phyloP scores from a whole-genome alignment of 2,329 filamentous ascomycete genomes.

The Hypoxylon rubiginosum region DNA sequence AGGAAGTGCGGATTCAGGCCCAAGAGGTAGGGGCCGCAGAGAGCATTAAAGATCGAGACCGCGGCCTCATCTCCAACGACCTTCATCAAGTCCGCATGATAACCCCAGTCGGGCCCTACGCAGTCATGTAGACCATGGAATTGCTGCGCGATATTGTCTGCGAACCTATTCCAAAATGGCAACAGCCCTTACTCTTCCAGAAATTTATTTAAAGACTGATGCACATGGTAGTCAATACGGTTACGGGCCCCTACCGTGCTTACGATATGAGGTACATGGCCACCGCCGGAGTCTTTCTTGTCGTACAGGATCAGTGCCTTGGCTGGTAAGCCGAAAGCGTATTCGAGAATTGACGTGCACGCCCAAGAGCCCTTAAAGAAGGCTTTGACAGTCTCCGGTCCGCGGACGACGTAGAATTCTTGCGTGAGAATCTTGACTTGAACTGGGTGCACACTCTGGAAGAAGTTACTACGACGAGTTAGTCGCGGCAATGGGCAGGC shows the following conservation, averaged over 20 bases:
- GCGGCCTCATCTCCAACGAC: conserved; percentile 42
- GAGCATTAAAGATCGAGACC: conserved; percentile 42
- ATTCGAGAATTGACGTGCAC: conserved; percentile 48
- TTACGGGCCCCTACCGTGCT: conserved; percentile 42
- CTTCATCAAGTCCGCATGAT: conserved; percentile 44
- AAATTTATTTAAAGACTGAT: conserved; percentile 40
- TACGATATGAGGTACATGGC: conserved; percentile 37
- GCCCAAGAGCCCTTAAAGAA: conserved; percentile 45
- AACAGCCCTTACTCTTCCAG: conserved; percentile 45
- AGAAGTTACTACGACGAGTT: conserved; percentile 43
- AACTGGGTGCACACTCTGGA: conserved; percentile 42
- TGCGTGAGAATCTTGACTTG: conserved; percentile 44
- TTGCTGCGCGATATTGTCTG: conserved; percentile 39
- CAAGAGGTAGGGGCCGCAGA: conserved; percentile 47
- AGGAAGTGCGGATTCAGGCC: conserved; percentile 43
- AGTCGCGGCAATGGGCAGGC: conserved; percentile 5
- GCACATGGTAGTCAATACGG: conserved; percentile 44
- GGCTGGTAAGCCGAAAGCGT: conserved; percentile 47
- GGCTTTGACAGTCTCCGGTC: conserved; percentile 45
- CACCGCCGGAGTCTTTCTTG: conserved; percentile 47
- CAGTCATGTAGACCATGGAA: conserved; percentile 34
- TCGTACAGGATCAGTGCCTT: conserved; percentile 46
- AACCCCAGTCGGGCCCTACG: conserved; percentile 33
- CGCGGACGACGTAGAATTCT: conserved; percentile 45
- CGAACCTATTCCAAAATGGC: conserved; percentile 46